A percentile compares a stretch with the other conserved stretches of the same genome.
These are phyloP conservation scores for Salvia rosmarinus DNA, from an alignment of 257 asterid genomes.

Conservation along the genomic window DNA sequence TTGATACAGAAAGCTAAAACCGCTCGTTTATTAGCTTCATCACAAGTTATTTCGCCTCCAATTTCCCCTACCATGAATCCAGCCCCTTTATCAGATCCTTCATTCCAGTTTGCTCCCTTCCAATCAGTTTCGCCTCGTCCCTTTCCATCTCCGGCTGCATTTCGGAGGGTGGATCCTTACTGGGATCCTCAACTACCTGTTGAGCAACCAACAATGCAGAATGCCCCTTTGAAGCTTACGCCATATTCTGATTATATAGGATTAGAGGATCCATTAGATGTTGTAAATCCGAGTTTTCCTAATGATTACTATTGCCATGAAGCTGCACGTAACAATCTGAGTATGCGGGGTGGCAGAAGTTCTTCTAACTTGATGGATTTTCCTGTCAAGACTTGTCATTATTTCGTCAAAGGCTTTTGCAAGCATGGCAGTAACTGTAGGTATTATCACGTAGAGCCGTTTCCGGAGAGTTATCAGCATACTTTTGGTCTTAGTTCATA, in stretches of 20 bases:
- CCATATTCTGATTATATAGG: constrained; percentile 43
- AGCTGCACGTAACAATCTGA: constrained; percentile 42
- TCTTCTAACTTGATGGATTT: constrained; percentile 38
- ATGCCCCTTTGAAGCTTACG: constrained; percentile 34
- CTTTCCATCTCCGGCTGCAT: constrained; percentile 37
- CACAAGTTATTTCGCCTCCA: constrained; percentile 51
- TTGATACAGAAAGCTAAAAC: constrained; percentile 57
- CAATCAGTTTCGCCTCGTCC: constrained; percentile 45
- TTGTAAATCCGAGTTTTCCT: constrained; percentile 34
- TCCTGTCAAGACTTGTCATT: constrained; percentile 74
- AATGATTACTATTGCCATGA: constrained; percentile 49
- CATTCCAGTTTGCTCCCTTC: constrained; percentile 42
- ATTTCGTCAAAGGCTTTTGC: constrained; percentile 77
- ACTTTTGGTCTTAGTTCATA: constrained; percentile 43
- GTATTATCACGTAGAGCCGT: constrained; percentile 62
- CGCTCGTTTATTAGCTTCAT: constrained; percentile 42
- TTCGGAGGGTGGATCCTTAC: constrained; percentile 42
- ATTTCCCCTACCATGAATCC: constrained; percentile 63
- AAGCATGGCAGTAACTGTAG: constrained; percentile 87
- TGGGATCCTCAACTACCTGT: constrained; percentile 47
- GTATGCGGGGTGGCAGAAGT: constrained; percentile 49
- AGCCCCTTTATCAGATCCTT: constrained; percentile 41
- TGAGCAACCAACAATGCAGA: constrained; percentile 40
- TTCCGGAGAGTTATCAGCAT: constrained; percentile 43
- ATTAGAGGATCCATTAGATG: constrained; percentile 48